phyloP scores from a whole-genome alignment of 768 basidiomycete species.

The Clathrus columnatus region DNA sequence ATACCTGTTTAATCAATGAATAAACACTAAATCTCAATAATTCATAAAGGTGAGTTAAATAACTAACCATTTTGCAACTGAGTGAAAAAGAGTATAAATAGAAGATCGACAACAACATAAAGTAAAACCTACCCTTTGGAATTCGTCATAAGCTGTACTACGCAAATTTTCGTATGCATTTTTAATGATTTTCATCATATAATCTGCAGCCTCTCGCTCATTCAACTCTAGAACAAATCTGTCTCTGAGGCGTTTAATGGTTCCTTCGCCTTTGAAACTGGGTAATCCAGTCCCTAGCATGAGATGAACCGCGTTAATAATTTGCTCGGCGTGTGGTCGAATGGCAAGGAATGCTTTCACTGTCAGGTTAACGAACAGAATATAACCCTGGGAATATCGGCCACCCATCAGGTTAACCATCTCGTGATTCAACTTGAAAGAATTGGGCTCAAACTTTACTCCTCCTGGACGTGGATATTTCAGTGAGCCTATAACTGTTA shows the following conservation, averaged over 20 bases:
- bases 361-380: conserved; percentile 86
- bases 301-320: conserved; percentile 78
- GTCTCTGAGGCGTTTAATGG: conserved; percentile 79
- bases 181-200: conserved; percentile 79
- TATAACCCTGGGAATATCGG: conserved; percentile 86
- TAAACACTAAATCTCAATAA: background rate
- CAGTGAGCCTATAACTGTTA: conserved; percentile 20
- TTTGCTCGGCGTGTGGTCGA: conserved; percentile 87
- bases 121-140: conserved; percentile 62
- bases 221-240: conserved; percentile 76
- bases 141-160: conserved; percentile 92
- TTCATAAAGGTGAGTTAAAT: background rate
- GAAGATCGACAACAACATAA: background rate
- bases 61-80: conserved; percentile 42
- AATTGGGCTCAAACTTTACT: conserved; percentile 96
- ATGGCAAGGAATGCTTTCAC: conserved; percentile 96
- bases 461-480: conserved; percentile 45
- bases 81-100: background rate
- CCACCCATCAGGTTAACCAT: conserved; percentile 99
- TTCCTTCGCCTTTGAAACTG: conserved; percentile 93
- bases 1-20: background rate
- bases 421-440: conserved; percentile 98
- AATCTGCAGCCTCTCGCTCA: conserved; percentile 89
- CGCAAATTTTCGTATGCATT: conserved; percentile 95
- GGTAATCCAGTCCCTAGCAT: conserved; percentile 95